Conservation (phyloP, 2,329 filamentous ascomycete species). For the Hymenoscyphus salicellus region DNA sequence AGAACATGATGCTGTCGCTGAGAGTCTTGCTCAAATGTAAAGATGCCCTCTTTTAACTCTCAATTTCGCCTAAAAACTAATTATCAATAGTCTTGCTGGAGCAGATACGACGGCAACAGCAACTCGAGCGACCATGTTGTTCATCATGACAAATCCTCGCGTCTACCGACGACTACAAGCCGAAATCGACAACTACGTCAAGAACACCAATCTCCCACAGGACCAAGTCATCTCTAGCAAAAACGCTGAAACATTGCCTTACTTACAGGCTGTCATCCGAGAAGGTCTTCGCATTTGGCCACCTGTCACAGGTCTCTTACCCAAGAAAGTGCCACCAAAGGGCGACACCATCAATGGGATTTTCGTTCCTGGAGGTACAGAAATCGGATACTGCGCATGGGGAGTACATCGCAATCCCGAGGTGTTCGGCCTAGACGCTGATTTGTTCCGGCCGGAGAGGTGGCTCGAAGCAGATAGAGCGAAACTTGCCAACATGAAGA, state of each 20-base stretch:
- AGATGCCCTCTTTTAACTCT: background rate
- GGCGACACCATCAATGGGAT: constrained; percentile 16
- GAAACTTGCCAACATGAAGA: constrained; percentile 35
- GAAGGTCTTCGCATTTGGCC: constrained; percentile 48
- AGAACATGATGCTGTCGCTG: constrained; percentile 22
- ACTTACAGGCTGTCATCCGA: constrained; percentile 49
- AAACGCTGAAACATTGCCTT: constrained; percentile 36
- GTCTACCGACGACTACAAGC: background rate
- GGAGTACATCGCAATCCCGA: constrained; percentile 36
- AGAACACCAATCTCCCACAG: background rate
- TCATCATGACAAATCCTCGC: background rate
- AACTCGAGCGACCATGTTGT: background rate
- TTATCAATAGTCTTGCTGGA: background rate
- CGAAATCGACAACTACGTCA: background rate
- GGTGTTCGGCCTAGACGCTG: constrained; percentile 31
- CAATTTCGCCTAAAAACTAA: background rate
- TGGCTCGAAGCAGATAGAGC: constrained; percentile 41
- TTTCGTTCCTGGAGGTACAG: constrained; percentile 18
- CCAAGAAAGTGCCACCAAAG: constrained; percentile 17
- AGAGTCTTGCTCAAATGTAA: background rate
- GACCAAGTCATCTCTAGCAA: constrained; percentile 7
- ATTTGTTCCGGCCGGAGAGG: constrained; percentile 46
- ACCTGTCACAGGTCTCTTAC: constrained; percentile 38
- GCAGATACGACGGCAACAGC: background rate
- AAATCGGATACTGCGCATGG: constrained; percentile 38